phyloP scores from a whole-genome alignment of 108 stramenopile genomes.

The Nitzschia inconspicua region DNA sequence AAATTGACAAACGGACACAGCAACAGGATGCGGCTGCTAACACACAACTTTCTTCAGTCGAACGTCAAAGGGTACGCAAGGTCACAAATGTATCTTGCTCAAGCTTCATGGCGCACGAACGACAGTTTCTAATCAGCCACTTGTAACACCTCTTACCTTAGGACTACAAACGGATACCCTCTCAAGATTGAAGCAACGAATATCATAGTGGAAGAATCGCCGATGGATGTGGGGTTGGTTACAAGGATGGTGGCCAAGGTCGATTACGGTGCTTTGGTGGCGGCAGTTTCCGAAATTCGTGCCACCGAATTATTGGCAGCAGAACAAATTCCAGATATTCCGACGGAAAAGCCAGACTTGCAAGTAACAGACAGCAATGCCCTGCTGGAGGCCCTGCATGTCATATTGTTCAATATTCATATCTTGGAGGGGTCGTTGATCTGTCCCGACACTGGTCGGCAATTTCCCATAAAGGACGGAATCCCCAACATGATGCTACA shows the following conservation, averaged over 20 bases:
- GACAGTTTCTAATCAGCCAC: neutral
- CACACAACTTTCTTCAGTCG: constrained; percentile 81
- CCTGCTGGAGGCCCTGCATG: constrained; percentile 53
- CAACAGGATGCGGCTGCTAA: constrained; percentile 68
- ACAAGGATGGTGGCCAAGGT: constrained; percentile 63
- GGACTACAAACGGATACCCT: constrained; percentile 82
- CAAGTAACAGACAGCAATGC: constrained; percentile 22
- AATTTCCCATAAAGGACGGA: constrained; percentile 88
- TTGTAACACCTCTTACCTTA: constrained; percentile 6
- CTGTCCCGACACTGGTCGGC: constrained; percentile 90
- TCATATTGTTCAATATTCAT: constrained; percentile 83
- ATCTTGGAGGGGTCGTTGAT: constrained; percentile 85
- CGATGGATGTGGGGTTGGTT: constrained; percentile 63
- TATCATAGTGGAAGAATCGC: constrained; percentile 57
- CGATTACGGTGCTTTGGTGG: constrained; percentile 53
- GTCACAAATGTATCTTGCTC: neutral
- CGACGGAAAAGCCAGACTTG: constrained; percentile 13
- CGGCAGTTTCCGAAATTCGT: constrained; percentile 47
- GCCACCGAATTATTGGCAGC: neutral
- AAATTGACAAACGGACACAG: too few species aligned
- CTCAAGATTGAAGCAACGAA: constrained; percentile 65
- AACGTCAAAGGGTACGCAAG: constrained; percentile 70
- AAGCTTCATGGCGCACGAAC: too few species aligned
- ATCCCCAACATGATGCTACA: constrained; percentile 98
- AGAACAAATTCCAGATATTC: constrained; percentile 17